These are phyloP conservation scores for Populus euphratica DNA, from an alignment of 345 rosid genomes.

Conservation along the genomic window DNA sequence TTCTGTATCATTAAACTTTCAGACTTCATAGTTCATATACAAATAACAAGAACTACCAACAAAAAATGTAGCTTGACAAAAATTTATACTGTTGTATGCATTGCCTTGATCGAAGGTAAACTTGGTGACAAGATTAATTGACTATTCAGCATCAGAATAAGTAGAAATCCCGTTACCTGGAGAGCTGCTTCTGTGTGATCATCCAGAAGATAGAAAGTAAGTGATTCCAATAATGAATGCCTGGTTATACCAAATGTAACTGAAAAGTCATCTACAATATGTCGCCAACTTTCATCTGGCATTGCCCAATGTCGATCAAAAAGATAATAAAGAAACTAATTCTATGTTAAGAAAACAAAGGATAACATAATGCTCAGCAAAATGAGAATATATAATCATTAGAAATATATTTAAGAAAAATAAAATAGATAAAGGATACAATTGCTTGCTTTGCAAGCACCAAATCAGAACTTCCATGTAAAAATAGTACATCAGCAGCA, in stretches of 20 bases:
- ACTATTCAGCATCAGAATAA: background rate
- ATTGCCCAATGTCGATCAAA: constrained; percentile 85
- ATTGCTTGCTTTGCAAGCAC: constrained; percentile 93
- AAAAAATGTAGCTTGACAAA: background rate
- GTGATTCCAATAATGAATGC: constrained; percentile 80
- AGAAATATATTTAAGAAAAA: constrained; percentile 11
- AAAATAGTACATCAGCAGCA: constrained; percentile 81
- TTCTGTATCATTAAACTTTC: background rate
- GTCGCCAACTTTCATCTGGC: constrained; percentile 71
- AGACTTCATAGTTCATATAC: background rate
- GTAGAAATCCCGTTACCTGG: constrained; percentile 41
- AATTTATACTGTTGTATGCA: background rate
- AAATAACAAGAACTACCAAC: background rate
- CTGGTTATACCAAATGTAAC: constrained; percentile 66
- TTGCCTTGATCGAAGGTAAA: constrained; percentile 9
- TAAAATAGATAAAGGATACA: constrained; percentile 63
- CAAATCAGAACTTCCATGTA: constrained; percentile 78
- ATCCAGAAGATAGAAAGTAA: constrained; percentile 84
- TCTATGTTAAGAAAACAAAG: constrained; percentile 49
- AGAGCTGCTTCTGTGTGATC: constrained; percentile 76
- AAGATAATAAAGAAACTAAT: constrained; percentile 84
- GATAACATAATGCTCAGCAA: background rate
- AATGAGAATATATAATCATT: constrained; percentile 12
- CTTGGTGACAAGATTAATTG: background rate
- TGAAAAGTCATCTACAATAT: constrained; percentile 76